Base-by-base conservation (phyloP, 2,329 filamentous ascomycete genomes). In the Metarhizium humberi region DNA sequence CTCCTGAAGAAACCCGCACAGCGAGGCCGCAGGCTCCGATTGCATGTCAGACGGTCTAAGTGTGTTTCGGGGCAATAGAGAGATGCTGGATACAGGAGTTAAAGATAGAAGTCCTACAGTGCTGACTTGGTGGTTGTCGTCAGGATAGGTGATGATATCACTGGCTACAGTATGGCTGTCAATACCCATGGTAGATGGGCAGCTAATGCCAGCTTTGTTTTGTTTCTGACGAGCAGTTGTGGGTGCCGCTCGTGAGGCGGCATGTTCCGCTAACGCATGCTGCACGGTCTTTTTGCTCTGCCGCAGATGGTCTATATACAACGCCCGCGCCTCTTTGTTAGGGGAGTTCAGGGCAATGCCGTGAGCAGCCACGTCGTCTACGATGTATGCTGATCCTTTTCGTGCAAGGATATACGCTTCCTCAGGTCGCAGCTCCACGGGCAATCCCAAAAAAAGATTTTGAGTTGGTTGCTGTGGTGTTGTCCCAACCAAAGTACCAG, bases 381-480 rank as follows among this genome's bases (percentile, higher is more conserved):
- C 84, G 62, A 96, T 78, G 70, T 87, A 90, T 46, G 85, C 92
- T 62, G 84, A 81, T 57, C 82, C 84, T 62, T 86, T 86, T 61
- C 90, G 86, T 56, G 95, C 84, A 32, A 99, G 79, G 54, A 94
- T 73, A 60, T 85, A 81, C 4, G 87, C 92, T 75, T 99, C 94
- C 73, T 97, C 94, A 2, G 90, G 86, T 75, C 94, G 89, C 48
- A 99, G 78, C 75, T 96, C 88, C 30, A 97, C 74, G 3, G 94
- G 94, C 51, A 97, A 74, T 49, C 92, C 90, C 56, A 92, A 81
- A 68, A 97, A 97, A 56, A 96, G 81, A 73, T 96, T 97, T 72
- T 99, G 94, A 63, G 95, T 92, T 6, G 92, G 91, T 56, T 90
- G 86, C 71, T 97, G 92, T 2, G 94, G 92, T 34, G 96, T 84